Base-by-base conservation (phyloP, 1,284 basidiomycete genomes). In the Nidula niveotomentosa region DNA sequence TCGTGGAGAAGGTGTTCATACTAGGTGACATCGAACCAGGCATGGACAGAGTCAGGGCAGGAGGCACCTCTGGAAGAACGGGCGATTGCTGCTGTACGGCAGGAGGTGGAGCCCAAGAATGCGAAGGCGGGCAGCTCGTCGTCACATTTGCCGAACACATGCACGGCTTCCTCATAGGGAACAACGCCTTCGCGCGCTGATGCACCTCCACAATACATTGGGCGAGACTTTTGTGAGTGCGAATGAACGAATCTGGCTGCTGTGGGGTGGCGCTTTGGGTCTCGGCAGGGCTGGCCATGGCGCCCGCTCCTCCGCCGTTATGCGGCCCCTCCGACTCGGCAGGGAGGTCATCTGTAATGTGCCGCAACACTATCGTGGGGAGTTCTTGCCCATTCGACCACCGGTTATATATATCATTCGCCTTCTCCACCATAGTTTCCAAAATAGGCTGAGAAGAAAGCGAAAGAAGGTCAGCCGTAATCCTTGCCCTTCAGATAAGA, bases 201-300 rank as follows among this genome's bases (percentile, higher is more conserved):
- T 78, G 75, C 2, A 72, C 74, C 58, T 78, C 76, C 9, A 69
- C 71, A 47, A 78, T 76, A 53, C 76, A 79, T 53, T 78, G 77
- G 4, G 69, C 65, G 23, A 78, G 63, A 53, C 69, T 72, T 18
- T 65, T 68, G 56, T 79, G 77, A 4, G 74, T 69, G 7, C 65
- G 58, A 2, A 61, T 52, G 62, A 78, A 78, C 12, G 75, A 65
- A 56, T 78, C 76, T 41, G 34, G 23, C 10, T 58, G 58, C 15
- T 53, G 53, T 10, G 58, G 58, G 12, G 39, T 13, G 17, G 8
- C 13, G 13, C 13, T 12, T 6, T 41, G 39, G 39, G 12, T 41
- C 6, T 41, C 39, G 17, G 39, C 13, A 41, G 13, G 13, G 17
- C 17, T 41, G 17, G 39, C 13, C 39, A 41, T 17, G 5, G 6